These are phyloP conservation scores for Pythium apleroticum DNA, from an alignment of 352 stramenopile species.

Conservation along the genomic window DNA sequence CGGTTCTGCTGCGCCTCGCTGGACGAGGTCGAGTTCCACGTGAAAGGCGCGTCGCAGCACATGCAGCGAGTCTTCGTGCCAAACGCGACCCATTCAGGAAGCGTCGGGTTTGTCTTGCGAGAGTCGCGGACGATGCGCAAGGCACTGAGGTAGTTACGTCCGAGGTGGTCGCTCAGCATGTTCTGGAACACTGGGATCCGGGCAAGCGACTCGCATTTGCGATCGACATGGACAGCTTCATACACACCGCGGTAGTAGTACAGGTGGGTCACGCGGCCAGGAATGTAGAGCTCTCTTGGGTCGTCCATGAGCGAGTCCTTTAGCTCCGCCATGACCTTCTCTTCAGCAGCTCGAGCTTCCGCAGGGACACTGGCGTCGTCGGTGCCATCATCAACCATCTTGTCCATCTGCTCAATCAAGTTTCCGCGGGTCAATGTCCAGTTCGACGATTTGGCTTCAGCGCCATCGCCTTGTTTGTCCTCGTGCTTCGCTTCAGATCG, in stretches of 20 bases:
- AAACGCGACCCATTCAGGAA: slow-evolving; percentile 77
- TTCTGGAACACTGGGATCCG: slow-evolving; percentile 85
- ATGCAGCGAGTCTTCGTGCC: slow-evolving; percentile 85
- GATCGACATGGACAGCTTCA: slow-evolving; percentile 79
- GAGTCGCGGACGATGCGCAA: slow-evolving; percentile 78
- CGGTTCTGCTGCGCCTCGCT: slow-evolving; percentile 87
- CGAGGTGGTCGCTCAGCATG: slow-evolving; percentile 85
- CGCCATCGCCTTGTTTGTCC: background rate
- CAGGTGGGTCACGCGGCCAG: slow-evolving; percentile 70
- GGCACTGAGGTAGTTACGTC: slow-evolving; percentile 77
- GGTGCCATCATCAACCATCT: slow-evolving; percentile 30
- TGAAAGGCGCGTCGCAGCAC: slow-evolving; percentile 88
- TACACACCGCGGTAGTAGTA: slow-evolving; percentile 83
- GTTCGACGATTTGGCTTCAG: slow-evolving; percentile 43
- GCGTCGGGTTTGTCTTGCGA: slow-evolving; percentile 46
- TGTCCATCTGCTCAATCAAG: slow-evolving; percentile 76
- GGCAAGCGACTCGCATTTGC: slow-evolving; percentile 64
- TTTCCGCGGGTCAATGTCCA: slow-evolving; percentile 78
- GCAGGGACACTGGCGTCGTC: slow-evolving; percentile 37
- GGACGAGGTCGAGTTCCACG: slow-evolving; percentile 88
- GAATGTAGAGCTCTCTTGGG: slow-evolving; percentile 78
- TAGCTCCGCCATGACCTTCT: slow-evolving; percentile 54
- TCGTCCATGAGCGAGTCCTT: slow-evolving; percentile 53
- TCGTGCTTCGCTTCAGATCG: slow-evolving; percentile 22
- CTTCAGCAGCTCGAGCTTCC: slow-evolving; percentile 46